Conservation (phyloP, 768 basidiomycete genomes). For the Leccinum variicolor region DNA sequence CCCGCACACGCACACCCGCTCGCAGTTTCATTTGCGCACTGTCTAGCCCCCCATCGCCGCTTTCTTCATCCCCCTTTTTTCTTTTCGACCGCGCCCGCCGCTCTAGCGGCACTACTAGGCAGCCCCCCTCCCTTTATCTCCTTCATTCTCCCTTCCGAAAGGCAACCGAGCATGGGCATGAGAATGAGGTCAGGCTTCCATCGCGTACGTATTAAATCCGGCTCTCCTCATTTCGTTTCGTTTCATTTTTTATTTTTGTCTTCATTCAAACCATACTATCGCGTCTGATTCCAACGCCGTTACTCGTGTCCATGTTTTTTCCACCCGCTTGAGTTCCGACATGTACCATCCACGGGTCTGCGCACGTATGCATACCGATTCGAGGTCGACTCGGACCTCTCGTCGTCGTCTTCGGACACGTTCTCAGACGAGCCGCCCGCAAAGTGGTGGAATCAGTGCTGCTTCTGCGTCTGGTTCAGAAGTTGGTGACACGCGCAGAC, state of each 20-base stretch:
- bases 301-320: neutral
- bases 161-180: slow-evolving; percentile 5
- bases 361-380: slow-evolving; percentile 17
- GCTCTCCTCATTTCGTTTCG: neutral
- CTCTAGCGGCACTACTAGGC: neutral
- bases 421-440: slow-evolving; percentile 16
- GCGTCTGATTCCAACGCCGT: neutral
- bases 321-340: neutral
- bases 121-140: neutral
- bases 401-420: slow-evolving; percentile 23
- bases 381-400: slow-evolving; percentile 23
- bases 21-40: neutral
- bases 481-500: slow-evolving; percentile 19
- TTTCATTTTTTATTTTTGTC: neutral
- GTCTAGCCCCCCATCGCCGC: neutral
- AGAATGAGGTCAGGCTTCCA: slow-evolving; percentile 3
- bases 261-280: neutral
- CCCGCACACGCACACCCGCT: neutral
- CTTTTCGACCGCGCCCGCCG: neutral
- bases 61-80: neutral
- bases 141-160: neutral
- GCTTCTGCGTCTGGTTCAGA: slow-evolving; percentile 22
- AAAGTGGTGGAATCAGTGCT: slow-evolving; percentile 21
- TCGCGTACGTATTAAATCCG: slow-evolving; percentile 7
- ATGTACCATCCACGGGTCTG: slow-evolving; percentile 8